Evolutionary conservation across 805 yeast species (phyloP), one percentile per base, ranked within the genome.

Genomic region (Starmerella khaoyaiensis): DNA sequence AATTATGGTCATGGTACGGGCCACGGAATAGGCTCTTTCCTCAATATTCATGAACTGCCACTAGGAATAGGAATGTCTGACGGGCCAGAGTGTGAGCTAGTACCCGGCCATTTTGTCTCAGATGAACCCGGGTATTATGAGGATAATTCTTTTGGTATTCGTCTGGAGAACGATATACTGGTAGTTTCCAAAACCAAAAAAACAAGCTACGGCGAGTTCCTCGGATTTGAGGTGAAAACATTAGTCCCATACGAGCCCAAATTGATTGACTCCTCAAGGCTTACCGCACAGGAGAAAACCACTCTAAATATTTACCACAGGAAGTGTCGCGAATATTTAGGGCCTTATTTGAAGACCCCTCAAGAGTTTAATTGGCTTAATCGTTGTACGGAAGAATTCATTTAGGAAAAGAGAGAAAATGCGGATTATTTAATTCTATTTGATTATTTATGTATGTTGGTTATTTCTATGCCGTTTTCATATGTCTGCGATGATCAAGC

Each of bases 1-100:
- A 90, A 81, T 55, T 90, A 80, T 56, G 73, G 78, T 44, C 99
- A 90, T 58, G 98, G 98, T 6, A 83, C 97, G 0, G 96, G 97
- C 1, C 99, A 90, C 58, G 98, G 99, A 2, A 79, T 90, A 14
- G 97, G 95, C 2, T 69, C 86, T 14, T 87, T 68, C 54, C 71
- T 93, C 32, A 77, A 79, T 55, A 96, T 90, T 15, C 99, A 90
- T 56, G 96, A 93, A 53, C 86, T 90, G 0, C 97, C 97, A 1
- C 69, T 87, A 38, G 94, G 90, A 9, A 74, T 90, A 44, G 81
- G 50, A n/a, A 40, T 42, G 37, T 18, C 44, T 19, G 9, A 23
- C 10, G 47, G 45, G 79, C 66, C 67, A 50, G 60, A 69, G 8
- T 70, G 68, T 28, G 74, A 83, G 4, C 44, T 64, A 26, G 58